phyloP scores from a whole-genome alignment of 148 eudicot species.

The Cornus suecica region DNA sequence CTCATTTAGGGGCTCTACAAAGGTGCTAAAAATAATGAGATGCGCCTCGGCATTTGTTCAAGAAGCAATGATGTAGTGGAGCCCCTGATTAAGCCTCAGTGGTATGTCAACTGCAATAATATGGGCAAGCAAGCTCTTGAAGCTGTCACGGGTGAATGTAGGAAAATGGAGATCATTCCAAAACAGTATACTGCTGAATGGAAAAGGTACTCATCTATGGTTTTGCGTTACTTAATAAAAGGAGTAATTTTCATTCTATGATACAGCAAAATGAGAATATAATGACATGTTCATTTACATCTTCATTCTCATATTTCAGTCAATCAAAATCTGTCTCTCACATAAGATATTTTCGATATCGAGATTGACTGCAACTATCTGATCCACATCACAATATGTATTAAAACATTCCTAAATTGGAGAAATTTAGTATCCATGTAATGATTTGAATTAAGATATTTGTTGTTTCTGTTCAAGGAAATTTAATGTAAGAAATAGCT shows the following conservation, averaged over 20 bases:
- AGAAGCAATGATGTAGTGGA: constrained; percentile 90
- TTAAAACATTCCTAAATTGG: not conserved
- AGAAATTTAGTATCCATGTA: not conserved
- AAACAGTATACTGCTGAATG: constrained; percentile 89
- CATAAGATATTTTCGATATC: not conserved
- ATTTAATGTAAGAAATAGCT: not conserved
- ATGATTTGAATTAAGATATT: too few relatives aligned
- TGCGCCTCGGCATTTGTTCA: constrained; percentile 92
- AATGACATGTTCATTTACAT: not conserved
- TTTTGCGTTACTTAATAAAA: not conserved
- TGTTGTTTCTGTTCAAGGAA: too few relatives aligned
- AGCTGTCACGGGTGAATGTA: constrained; percentile 56
- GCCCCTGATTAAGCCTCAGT: constrained; percentile 93
- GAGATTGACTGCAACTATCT: not conserved
- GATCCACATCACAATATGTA: not conserved
- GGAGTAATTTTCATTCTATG: not conserved
- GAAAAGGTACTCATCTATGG: constrained; percentile 61
- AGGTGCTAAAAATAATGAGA: constrained; percentile 71
- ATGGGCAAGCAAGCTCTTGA: constrained; percentile 89
- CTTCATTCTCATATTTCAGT: too few relatives aligned
- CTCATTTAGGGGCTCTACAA: constrained; percentile 75
- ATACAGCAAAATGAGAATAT: not conserved
- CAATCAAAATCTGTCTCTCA: too few relatives aligned
- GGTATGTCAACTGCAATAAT: constrained; percentile 80
- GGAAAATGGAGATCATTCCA: constrained; percentile 79